Base-by-base conservation (phyloP, 805 yeast genomes). In the Nakazawaea ishiwadae region DNA sequence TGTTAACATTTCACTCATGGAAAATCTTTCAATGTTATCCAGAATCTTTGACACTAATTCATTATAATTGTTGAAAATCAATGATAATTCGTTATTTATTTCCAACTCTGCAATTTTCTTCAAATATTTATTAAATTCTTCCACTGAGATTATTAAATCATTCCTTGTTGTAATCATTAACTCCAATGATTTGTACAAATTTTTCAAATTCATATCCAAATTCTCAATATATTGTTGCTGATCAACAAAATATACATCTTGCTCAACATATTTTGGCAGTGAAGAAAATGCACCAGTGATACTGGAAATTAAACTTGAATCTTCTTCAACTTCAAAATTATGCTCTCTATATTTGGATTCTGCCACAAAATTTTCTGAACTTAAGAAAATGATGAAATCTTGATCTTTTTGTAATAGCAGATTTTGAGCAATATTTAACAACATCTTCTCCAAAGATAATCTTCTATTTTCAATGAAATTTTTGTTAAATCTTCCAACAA, bases 381-480 rank as follows among this genome's bases (percentile, higher is more conserved):
- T 82, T 51, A 93, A 65, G 55, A 93, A 93, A 63, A 86, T 69
- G 26, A 79, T 62, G 45, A 89, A 84, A 56, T 88, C 97, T 1
- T 71, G 66, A 59, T 93, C 98, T 28, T 66, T 68, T 48, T 80
- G 81, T 35, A 93, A 65, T 1, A 54, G 54, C 0, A 76, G 67
- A 46, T 75, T 78, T 27, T 61, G 61, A 5, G 85, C 67, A n/a
- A 87, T 81, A 54, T 84, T 84, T 28, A 60, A 63, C 45, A 93
- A 70, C 99, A 93, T 93, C 51, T 72, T 79, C 56, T 91, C 96
- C 55, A 93, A 69, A 4, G 91, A 86, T 18, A 81, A 67, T 44
- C 97, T 70, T 60, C 98, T 75, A 48, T 79, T 79, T 59, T 93
- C 97, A 39, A 93, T 79, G 52, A 93, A 90, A 51, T 82, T 89